These are phyloP conservation scores for Naumovozyma castellii DNA, from an alignment of 805 yeast species.

Conservation along the genomic window DNA sequence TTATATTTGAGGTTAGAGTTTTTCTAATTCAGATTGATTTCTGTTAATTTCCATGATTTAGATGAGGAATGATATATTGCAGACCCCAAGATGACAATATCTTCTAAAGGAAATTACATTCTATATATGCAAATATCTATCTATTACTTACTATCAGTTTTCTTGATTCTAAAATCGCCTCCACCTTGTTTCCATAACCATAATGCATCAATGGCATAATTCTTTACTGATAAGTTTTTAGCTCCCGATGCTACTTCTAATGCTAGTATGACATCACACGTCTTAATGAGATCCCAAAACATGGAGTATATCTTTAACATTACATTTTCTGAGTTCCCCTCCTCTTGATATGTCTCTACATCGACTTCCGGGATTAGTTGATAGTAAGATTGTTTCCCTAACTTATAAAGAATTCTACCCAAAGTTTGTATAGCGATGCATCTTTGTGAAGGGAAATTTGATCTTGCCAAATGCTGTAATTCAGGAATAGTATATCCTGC, in stretches of 20 bases:
- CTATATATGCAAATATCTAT: too few species aligned
- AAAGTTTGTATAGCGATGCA: conserved; percentile 76
- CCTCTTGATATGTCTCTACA: conserved; percentile 31
- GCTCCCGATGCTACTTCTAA: conserved; percentile 64
- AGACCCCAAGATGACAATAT: not conserved
- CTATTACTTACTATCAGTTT: conserved; percentile 4
- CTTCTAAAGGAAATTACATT: not conserved
- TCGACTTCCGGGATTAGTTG: conserved; percentile 41
- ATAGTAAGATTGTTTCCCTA: conserved; percentile 54
- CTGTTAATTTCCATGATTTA: too few species aligned
- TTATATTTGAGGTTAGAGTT: too few species aligned
- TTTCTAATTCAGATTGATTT: too few species aligned
- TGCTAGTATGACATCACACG: conserved; percentile 53
- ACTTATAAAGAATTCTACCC: conserved; percentile 77
- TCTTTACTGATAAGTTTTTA: conserved; percentile 61
- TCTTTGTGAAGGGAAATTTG: conserved; percentile 76
- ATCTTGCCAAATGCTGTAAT: conserved; percentile 66
- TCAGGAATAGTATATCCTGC: conserved; percentile 91
- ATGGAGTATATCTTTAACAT: conserved; percentile 32
- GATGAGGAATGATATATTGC: too few species aligned
- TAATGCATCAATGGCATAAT: conserved; percentile 79
- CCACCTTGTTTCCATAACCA: conserved; percentile 72
- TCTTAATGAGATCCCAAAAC: conserved; percentile 65
- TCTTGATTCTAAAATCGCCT: conserved; percentile 26
- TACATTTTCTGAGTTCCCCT: conserved; percentile 31